Base-by-base conservation (phyloP, 176 grass and related monocot genomes). In the Cenchrus americanus region DNA sequence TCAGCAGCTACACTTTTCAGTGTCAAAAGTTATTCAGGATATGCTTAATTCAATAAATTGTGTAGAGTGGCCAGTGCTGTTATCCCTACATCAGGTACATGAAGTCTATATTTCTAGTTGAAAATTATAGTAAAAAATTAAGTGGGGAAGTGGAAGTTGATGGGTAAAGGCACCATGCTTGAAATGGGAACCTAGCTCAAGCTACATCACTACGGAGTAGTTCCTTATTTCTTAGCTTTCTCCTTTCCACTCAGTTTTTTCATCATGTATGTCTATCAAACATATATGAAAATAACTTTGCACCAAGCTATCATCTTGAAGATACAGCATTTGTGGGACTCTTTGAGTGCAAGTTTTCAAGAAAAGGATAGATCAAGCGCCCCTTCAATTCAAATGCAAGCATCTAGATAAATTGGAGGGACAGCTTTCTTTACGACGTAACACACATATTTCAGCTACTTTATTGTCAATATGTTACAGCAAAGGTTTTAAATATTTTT, bases 211-310 rank as follows among this genome's bases (percentile, higher is more conserved):
- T 21, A 30, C 27, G 27, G 27, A 30, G 27, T 30, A 50, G 52
- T 6, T 7, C 26, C 53, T 43, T 79, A 4, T 23, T 80, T 75
- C 27, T 67, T 0, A 9, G 48, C 62, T 52, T 48, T 77, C 49
- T 65, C 24, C 11, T 27, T 22, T 15, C 46, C 43, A 50, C 13
- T 53, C 18, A 43, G 55, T 64, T 52, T 34, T 52, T 80, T 80
- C 11, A 65, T 85, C 62, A 27, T 63, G 0, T 42, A 18, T 49
- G 48, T 72, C 11, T 37, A 65, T 71, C 13, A 14, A 9, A 49
- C 21, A 67, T 37, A n/a, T 8, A 54, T 88, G 23, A 79, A 83
- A 67, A 6, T 57, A 80, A 62, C 53, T 32, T 72, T 26, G 17
- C 5, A 49, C 68, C 9, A 63, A 26, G 71, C 5, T 85, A 54